Evolutionary conservation across 768 basidiomycete species (phyloP).

Genomic region (Xerocomellus intermedius): DNA sequence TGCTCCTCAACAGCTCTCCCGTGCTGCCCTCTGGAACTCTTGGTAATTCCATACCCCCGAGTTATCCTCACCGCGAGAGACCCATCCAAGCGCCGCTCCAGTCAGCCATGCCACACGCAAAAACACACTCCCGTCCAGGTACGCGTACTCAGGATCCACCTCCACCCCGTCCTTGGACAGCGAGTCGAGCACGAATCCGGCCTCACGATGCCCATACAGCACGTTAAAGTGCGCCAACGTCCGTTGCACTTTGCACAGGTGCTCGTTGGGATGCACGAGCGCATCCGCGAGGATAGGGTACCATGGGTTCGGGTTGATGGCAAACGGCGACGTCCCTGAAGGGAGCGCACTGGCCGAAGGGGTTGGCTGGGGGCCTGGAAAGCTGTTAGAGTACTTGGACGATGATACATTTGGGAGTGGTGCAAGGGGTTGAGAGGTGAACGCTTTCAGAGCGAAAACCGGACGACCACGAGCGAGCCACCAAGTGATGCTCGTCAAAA

Average conservation of each 20-base stretch:
- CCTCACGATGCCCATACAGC: constrained; percentile 42
- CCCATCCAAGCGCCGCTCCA: constrained; percentile 41
- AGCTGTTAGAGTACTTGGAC: constrained; percentile 24
- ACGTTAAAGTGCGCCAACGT: constrained; percentile 46
- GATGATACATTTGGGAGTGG: constrained; percentile 18
- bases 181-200: constrained; percentile 33
- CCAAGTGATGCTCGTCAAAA: constrained; percentile 49
- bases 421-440: constrained; percentile 39
- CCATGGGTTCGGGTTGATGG: constrained; percentile 56
- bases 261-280: constrained; percentile 59
- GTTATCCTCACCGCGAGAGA: constrained; percentile 38
- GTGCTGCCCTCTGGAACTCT: constrained; percentile 26
- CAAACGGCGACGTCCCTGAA: constrained; percentile 34
- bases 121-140: constrained; percentile 63
- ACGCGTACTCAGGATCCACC: constrained; percentile 46
- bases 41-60: constrained; percentile 29
- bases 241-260: constrained; percentile 49
- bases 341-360: constrained; percentile 29
- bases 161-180: constrained; percentile 24
- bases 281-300: constrained; percentile 51
- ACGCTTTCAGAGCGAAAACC: constrained; percentile 45
- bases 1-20: constrained; percentile 26
- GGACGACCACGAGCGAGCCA: constrained; percentile 60
- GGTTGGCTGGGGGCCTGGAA: constrained; percentile 19
- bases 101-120: constrained; percentile 55